These are phyloP conservation scores for Anthracocystis setariae DNA, from an alignment of 1,284 basidiomycete species.

Conservation along the genomic window DNA sequence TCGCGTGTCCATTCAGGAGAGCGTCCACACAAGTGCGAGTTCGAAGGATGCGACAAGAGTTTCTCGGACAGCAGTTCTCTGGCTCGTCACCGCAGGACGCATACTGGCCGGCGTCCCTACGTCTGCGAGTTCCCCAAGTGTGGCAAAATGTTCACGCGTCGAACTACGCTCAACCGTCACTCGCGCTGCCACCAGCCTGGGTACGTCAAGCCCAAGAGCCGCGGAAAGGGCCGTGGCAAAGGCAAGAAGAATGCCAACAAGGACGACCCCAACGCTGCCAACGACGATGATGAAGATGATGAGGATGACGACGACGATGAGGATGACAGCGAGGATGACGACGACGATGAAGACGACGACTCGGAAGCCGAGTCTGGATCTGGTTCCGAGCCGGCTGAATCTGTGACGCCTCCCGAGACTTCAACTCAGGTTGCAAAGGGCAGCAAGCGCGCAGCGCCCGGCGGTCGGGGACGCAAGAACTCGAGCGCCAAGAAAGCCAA, in stretches of 20 bases:
- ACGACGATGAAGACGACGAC: constrained; percentile 34
- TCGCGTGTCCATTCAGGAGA: constrained; percentile 86
- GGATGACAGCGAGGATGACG: constrained; percentile 46
- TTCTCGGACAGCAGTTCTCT: constrained; percentile 73
- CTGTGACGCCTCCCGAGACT: constrained; percentile 33
- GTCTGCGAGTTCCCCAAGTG: constrained; percentile 65
- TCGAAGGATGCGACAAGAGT: constrained; percentile 73
- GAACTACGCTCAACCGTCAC: constrained; percentile 67
- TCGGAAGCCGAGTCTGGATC: constrained; percentile 36
- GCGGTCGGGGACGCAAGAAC: constrained; percentile 39
- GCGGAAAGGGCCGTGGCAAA: constrained; percentile 48
- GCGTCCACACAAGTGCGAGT: constrained; percentile 80
- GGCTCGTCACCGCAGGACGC: constrained; percentile 78
- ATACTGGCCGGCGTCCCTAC: constrained; percentile 71
- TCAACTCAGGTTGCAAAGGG: constrained; percentile 40
- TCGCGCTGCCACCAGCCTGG: constrained; percentile 61
- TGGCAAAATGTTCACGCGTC: constrained; percentile 66
- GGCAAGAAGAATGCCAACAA: constrained; percentile 45
- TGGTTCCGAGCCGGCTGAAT: constrained; percentile 35
- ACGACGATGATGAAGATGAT: constrained; percentile 42
- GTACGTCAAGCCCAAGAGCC: constrained; percentile 55
- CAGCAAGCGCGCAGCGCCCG: constrained; percentile 37
- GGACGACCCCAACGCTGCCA: constrained; percentile 18
- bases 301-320: constrained; percentile 55
- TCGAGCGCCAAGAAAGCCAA: constrained; percentile 46